Evolutionary conservation across 495 filamentous ascomycete species (phyloP), one percentile per base, ranked within the genome.

Genomic region (Corynascus novoguineensis): DNA sequence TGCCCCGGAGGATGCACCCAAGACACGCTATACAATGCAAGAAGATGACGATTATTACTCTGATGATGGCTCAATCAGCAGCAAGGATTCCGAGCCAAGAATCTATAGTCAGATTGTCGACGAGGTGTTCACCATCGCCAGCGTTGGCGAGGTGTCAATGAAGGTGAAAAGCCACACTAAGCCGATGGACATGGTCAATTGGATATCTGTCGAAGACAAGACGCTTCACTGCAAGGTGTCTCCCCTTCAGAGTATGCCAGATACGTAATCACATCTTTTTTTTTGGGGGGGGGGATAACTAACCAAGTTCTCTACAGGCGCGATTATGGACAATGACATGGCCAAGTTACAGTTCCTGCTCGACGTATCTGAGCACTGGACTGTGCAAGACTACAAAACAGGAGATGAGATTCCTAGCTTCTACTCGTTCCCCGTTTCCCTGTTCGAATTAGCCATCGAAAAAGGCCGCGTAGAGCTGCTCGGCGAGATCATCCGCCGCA

Each of bases 71-170:
- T 68, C 67, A n/a, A 64, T 60, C 10, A 25, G 28, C 2, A 57
- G 57, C 25, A 48, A 56, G 21, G 64, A 55, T 7, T 59, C 62
- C 41, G 71, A 70, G n/a, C 77, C 74, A 15, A 70, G 68, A n/a
- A 72, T 81, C 21, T 72, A 83, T 37, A 59, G 68, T 21, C 71
- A 81, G 47, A 68, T 73, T n/a, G 64, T 88, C 27, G 77, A 84
- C 53, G 78, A 80, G 14, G 69, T 78, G 17, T 89, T 85, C 64
- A 92, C 86, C 0, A 75, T 88, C 53, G 86, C 90, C 4, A 81
- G 87, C 59, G 70, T 90, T 34, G 87, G 85, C 2, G 77, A 85
- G 60, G 73, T 83, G 1, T 78, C 78, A 3, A 82, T 76, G 40
- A 68, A 85, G 44, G 83, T 88, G 21, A 82, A 86, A 61, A 85